phyloP scores from a whole-genome alignment of 2,329 filamentous ascomycete species.

The Orbilia oligospora region DNA sequence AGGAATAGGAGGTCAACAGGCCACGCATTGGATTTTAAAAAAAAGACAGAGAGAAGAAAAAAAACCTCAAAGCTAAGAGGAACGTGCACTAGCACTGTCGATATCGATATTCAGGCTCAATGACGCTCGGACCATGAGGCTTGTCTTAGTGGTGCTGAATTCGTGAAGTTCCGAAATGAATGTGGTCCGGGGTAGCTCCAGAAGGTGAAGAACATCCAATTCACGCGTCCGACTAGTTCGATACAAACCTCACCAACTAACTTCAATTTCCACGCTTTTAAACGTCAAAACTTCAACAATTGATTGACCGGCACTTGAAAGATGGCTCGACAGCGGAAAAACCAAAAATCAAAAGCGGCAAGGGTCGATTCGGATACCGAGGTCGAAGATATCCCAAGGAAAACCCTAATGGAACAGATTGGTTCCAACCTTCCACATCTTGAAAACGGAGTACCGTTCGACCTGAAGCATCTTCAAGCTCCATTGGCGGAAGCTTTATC shows the following conservation, averaged over 20 bases:
- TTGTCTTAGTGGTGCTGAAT: slow-evolving; percentile 17
- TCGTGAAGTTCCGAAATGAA: background rate
- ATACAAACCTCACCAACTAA: background rate
- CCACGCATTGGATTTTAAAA: slow-evolving; percentile 16
- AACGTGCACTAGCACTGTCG: slow-evolving; percentile 9
- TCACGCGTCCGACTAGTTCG: slow-evolving; percentile 13
- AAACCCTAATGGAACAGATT: slow-evolving; percentile 82
- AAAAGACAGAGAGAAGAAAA: background rate
- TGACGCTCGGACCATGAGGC: slow-evolving; percentile 48
- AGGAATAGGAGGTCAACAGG: slow-evolving; percentile 17
- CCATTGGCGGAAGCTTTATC: slow-evolving; percentile 70
- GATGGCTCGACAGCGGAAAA: slow-evolving; percentile 58
- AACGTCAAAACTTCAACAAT: background rate
- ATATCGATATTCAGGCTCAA: slow-evolving; percentile 44
- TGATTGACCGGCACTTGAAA: background rate
- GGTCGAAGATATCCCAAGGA: slow-evolving; percentile 67
- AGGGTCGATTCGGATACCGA: slow-evolving; percentile 65
- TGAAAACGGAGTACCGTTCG: slow-evolving; percentile 47
- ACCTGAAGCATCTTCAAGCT: slow-evolving; percentile 67
- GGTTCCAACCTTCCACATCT: slow-evolving; percentile 70
- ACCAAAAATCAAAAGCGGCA: slow-evolving; percentile 66
- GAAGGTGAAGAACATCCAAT: background rate
- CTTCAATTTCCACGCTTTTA: background rate
- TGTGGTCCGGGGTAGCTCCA: slow-evolving; percentile 45
- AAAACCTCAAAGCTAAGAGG: slow-evolving; percentile 13